phyloP scores from a whole-genome alignment of 495 filamentous ascomycete genomes.

The Penicillium cosmopolitanum region DNA sequence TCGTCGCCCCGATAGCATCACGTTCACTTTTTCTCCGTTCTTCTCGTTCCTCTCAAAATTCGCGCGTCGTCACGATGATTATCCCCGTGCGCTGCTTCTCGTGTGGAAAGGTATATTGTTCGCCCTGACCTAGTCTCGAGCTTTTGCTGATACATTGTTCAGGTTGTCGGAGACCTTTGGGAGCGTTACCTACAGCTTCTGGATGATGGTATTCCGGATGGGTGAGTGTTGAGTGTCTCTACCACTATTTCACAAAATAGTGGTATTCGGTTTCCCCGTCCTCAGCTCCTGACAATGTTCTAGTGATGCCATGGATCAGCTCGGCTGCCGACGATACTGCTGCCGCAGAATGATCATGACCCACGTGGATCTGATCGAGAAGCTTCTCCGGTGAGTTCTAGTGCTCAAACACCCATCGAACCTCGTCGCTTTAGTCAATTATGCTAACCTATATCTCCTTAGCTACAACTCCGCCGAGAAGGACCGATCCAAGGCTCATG shows the following conservation, averaged over 20 bases:
- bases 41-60: neutral
- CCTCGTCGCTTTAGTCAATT: neutral
- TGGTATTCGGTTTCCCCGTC: neutral
- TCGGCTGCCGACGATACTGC: constrained; percentile 94
- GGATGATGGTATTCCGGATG: constrained; percentile 75
- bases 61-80: constrained; percentile 70
- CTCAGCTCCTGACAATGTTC: constrained; percentile 13
- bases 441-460: neutral
- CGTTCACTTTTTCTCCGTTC: neutral
- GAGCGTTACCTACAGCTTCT: constrained; percentile 86
- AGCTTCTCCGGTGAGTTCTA: constrained; percentile 80
- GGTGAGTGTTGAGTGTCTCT: constrained; percentile 59
- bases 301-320: constrained; percentile 90
- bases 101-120: constrained; percentile 83
- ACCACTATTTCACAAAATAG: no score
- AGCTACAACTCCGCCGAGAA: constrained; percentile 44
- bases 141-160: constrained; percentile 22
- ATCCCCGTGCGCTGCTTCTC: constrained; percentile 98
- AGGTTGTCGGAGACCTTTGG: constrained; percentile 98
- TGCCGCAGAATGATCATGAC: constrained; percentile 99
- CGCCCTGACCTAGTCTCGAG: neutral
- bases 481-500: constrained; percentile 38
- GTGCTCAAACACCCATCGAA: neutral
- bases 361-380: constrained; percentile 99
- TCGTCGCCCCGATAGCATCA: neutral